phyloP scores from a whole-genome alignment of 1,284 basidiomycete species.

The Ustilago curta region DNA sequence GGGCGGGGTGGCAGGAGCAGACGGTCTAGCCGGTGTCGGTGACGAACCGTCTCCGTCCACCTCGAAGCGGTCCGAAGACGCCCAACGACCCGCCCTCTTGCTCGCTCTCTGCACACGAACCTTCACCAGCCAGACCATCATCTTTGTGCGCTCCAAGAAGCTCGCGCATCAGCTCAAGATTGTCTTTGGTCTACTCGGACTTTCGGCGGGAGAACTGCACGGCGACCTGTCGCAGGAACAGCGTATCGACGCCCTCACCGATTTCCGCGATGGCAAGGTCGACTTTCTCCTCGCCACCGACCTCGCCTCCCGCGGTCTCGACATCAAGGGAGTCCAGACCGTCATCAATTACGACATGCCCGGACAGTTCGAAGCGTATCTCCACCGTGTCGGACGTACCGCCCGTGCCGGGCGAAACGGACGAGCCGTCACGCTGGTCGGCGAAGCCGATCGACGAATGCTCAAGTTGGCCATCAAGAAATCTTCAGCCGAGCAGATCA shows the following conservation, averaged over 20 bases:
- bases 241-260: conserved; percentile 88
- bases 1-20: conserved; percentile 70
- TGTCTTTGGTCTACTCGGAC: conserved; percentile 87
- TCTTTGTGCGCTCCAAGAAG: conserved; percentile 99
- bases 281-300: conserved; percentile 90
- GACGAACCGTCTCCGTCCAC: conserved; percentile 74
- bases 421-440: conserved; percentile 91
- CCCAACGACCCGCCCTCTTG: conserved; percentile 92
- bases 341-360: conserved; percentile 99
- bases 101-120: conserved; percentile 90
- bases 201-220: conserved; percentile 88
- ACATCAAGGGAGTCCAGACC: conserved; percentile 93
- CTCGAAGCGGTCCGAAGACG: conserved; percentile 76
- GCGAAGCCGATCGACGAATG: conserved; percentile 95
- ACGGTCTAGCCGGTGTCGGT: conserved; percentile 81
- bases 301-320: conserved; percentile 96
- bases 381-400: conserved; percentile 88
- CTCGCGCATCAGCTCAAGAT: conserved; percentile 96
- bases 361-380: conserved; percentile 92
- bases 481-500: conserved; percentile 83
- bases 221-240: conserved; percentile 98
- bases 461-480: conserved; percentile 95
- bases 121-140: conserved; percentile 91
- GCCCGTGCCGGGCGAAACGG: conserved; percentile 51
- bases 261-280: conserved; percentile 87